Evolutionary conservation across 2,329 filamentous ascomycete species (phyloP).

Genomic region (Aspergillus sergii): DNA sequence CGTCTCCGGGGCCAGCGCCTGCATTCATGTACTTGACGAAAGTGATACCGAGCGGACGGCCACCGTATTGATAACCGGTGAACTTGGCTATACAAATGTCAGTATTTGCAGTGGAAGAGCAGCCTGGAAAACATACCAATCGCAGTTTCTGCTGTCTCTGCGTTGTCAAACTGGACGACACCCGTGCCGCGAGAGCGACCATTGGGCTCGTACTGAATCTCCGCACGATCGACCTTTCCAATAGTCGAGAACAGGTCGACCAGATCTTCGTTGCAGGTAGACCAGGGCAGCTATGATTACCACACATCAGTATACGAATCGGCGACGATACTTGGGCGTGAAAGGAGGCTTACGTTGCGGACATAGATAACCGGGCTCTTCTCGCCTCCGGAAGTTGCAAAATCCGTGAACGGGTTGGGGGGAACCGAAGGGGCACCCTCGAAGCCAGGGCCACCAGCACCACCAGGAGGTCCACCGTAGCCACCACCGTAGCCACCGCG

Average conservation of each 20-base stretch:
- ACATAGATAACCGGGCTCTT: constrained; percentile 86
- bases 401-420: constrained; percentile 91
- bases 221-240: constrained; percentile 96
- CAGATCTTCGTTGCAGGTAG: constrained; percentile 96
- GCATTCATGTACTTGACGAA: constrained; percentile 90
- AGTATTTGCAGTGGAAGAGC: neutral
- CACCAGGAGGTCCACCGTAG: constrained; percentile 28
- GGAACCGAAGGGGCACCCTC: constrained; percentile 54
- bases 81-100: constrained; percentile 69
- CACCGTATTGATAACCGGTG: constrained; percentile 95
- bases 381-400: constrained; percentile 83
- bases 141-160: constrained; percentile 84
- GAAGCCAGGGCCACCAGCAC: constrained; percentile 47
- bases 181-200: constrained; percentile 92
- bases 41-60: constrained; percentile 86
- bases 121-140: constrained; percentile 60
- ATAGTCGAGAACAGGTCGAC: constrained; percentile 97
- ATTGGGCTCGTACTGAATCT: constrained; percentile 97
- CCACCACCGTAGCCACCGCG: constrained; percentile 62
- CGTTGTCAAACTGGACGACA: constrained; percentile 88
- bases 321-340: neutral
- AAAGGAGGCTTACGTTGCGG: constrained; percentile 75
- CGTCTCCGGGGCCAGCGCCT: constrained; percentile 61
- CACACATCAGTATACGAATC: neutral
- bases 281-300: constrained; percentile 82